A percentile compares a stretch with the other conserved stretches of the same genome.
These are phyloP conservation scores for Metschnikowia similis DNA, from an alignment of 805 yeast species.

Conservation along the genomic window DNA sequence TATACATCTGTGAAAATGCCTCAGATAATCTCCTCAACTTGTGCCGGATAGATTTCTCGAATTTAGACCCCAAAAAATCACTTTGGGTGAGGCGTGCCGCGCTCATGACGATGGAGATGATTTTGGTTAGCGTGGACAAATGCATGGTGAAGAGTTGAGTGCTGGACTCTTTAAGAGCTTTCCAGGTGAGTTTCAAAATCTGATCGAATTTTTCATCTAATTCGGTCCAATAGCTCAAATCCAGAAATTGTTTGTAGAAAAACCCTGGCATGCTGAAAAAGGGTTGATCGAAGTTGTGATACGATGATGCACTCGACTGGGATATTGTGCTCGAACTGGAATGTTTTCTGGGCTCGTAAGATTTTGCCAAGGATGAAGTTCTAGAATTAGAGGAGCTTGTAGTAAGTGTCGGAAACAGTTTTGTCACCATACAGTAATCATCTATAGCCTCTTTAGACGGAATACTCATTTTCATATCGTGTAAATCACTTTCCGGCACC, in stretches of 20 bases:
- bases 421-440: constrained; percentile 17
- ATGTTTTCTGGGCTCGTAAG: constrained; percentile 34
- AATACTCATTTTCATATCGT: constrained; percentile 19
- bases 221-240: constrained; percentile 58
- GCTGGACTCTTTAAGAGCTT: constrained; percentile 48
- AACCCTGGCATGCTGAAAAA: constrained; percentile 37
- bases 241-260: constrained; percentile 58
- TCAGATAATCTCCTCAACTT: constrained; percentile 50
- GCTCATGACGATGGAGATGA: constrained; percentile 50
- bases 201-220: constrained; percentile 45
- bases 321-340: constrained; percentile 34
- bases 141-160: constrained; percentile 51
- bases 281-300: constrained; percentile 41
- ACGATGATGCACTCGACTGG: constrained; percentile 26
- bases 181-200: constrained; percentile 45
- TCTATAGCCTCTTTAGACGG: constrained; percentile 24
- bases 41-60: constrained; percentile 44
- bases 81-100: constrained; percentile 52
- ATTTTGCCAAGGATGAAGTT: constrained; percentile 12
- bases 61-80: constrained; percentile 45
- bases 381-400: constrained; percentile 5
- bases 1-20: constrained; percentile 57
- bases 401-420: constrained; percentile 1
- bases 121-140: constrained; percentile 49
- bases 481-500: constrained; percentile 18